Conservation (phyloP, 1,139 yeast species). For the Blastobotrys serpentis region DNA sequence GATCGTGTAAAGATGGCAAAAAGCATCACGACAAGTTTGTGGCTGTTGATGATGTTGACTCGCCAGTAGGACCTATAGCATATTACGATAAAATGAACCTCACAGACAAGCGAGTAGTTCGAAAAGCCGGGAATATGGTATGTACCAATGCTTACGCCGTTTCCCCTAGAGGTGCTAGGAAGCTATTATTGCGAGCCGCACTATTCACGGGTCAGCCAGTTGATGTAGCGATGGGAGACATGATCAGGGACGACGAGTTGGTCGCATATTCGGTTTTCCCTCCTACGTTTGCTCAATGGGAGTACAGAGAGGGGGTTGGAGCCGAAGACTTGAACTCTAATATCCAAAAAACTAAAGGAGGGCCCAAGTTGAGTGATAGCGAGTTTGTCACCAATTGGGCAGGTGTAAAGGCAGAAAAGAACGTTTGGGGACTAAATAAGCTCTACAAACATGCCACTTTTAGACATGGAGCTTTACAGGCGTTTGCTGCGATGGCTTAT, state of each 20-base stretch:
- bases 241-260: slow-evolving; percentile 16
- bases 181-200: slow-evolving; percentile 22
- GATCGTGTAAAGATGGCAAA: slow-evolving; percentile 9
- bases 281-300: slow-evolving; percentile 22
- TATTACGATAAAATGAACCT: slow-evolving; percentile 8
- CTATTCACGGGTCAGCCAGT: slow-evolving; percentile 23
- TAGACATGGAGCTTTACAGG: slow-evolving; percentile 6
- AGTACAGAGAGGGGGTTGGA: slow-evolving; percentile 22
- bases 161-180: slow-evolving; percentile 22
- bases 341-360: slow-evolving; percentile 8
- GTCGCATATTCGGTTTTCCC: slow-evolving; percentile 22
- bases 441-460: background rate
- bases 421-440: background rate
- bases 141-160: slow-evolving; percentile 27
- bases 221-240: slow-evolving; percentile 21
- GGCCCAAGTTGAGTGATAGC: background rate
- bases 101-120: slow-evolving; percentile 16
- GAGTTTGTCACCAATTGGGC: background rate
- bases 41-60: slow-evolving; percentile 16
- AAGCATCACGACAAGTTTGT: slow-evolving; percentile 7
- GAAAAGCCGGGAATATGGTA: slow-evolving; percentile 16
- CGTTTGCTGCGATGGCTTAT: background rate
- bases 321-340: slow-evolving; percentile 20
- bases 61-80: slow-evolving; percentile 10
- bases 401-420: background rate